Percentiles rank a stretch among this genome's conserved stretches.
Evolutionary conservation across 305 asterid genomes (phyloP).

Genomic region (Ilex paraguariensis): DNA sequence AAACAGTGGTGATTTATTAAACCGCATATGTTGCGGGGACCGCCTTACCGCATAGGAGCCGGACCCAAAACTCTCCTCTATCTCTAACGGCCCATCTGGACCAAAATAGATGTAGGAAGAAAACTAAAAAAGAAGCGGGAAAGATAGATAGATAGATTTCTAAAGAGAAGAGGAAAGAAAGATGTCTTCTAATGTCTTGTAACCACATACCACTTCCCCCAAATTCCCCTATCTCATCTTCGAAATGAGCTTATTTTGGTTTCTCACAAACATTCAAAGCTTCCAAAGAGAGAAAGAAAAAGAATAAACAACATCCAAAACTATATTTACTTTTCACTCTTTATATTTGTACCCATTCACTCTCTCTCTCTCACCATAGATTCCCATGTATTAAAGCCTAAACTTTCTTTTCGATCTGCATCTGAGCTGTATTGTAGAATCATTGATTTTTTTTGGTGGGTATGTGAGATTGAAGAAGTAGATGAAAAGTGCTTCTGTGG

Average conservation of each 20-base stretch:
- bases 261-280: constrained; percentile 3
- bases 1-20: too few species aligned
- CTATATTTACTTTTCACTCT: too few species aligned
- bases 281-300: not conserved
- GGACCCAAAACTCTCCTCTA: too few species aligned
- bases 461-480: constrained; percentile 8
- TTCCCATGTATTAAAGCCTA: not conserved
- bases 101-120: too few species aligned
- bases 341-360: not conserved
- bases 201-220: constrained; percentile 33
- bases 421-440: not conserved
- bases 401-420: not conserved
- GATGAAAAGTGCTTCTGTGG: constrained; percentile 41
- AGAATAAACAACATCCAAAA: too few species aligned
- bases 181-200: constrained; percentile 35
- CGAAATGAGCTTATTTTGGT: constrained; percentile 10
- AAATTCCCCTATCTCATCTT: constrained; percentile 12
- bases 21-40: too few species aligned
- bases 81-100: too few species aligned
- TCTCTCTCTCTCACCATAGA: not conserved
- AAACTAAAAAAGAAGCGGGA: too few species aligned
- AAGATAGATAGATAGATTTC: too few species aligned
- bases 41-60: too few species aligned
- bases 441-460: not conserved
- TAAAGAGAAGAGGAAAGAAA: constrained; percentile 22